These are phyloP conservation scores for Olyra latifolia DNA, from an alignment of 176 grass and related monocot genomes.

Conservation along the genomic window DNA sequence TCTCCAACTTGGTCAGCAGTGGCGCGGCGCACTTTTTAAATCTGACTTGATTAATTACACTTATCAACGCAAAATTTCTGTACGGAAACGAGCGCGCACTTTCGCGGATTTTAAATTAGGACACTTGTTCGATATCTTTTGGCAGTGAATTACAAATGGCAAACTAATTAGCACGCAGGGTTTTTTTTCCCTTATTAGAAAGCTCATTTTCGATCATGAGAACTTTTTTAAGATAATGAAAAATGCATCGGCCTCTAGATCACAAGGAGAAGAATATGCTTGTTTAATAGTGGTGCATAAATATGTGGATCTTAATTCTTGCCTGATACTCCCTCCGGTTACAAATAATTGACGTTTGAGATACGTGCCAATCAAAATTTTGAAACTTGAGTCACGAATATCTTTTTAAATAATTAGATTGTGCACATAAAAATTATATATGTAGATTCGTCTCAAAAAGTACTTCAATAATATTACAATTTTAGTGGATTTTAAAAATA, in stretches of 20 bases:
- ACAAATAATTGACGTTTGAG: too few relatives aligned
- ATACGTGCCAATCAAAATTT: too few relatives aligned
- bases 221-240: too few relatives aligned
- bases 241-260: too few relatives aligned
- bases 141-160: background rate
- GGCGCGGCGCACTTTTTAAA: background rate
- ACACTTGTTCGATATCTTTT: background rate
- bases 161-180: background rate
- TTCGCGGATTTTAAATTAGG: background rate
- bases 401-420: too few relatives aligned
- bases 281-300: background rate
- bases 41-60: background rate
- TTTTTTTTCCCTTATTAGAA: background rate
- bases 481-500: too few relatives aligned
- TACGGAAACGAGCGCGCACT: background rate
- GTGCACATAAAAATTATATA: too few relatives aligned
- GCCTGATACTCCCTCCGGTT: too few relatives aligned
- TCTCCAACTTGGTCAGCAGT: background rate
- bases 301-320: too few relatives aligned
- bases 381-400: too few relatives aligned
- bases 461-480: too few relatives aligned
- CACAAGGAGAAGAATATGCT: background rate
- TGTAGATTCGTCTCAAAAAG: too few relatives aligned
- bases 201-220: conserved; percentile 1
- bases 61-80: background rate